Conservation (phyloP, 805 yeast genomes). For the Myxozyma geophila region DNA sequence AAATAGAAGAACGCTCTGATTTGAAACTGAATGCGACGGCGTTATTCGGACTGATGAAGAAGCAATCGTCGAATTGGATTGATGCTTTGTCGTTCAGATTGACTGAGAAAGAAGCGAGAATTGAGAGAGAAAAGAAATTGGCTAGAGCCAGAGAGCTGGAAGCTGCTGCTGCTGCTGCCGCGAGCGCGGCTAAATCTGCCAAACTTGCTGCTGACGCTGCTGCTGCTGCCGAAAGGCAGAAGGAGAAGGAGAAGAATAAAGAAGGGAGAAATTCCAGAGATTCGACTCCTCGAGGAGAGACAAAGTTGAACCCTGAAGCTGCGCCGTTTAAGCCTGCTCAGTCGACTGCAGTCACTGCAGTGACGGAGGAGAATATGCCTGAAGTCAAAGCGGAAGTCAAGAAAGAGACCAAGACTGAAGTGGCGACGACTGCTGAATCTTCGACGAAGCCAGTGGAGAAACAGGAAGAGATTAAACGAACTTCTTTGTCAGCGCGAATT, state of each 20-base stretch:
- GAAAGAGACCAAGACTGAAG: background rate
- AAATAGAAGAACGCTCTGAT: slow-evolving; percentile 73
- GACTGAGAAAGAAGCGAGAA: slow-evolving; percentile 19
- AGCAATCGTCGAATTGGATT: slow-evolving; percentile 40
- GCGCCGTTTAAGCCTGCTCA: background rate
- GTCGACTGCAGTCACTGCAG: background rate
- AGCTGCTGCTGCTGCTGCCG: slow-evolving; percentile 12
- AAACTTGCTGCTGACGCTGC: background rate
- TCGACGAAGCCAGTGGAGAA: background rate
- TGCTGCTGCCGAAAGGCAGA: background rate
- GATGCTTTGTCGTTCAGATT: slow-evolving; percentile 16
- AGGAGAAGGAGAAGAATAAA: background rate
- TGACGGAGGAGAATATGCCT: background rate
- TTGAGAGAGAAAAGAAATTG: slow-evolving; percentile 6
- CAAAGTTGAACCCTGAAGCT: slow-evolving; percentile 8
- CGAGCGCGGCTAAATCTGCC: slow-evolving; percentile 8
- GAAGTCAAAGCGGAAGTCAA: background rate
- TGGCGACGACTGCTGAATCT: background rate
- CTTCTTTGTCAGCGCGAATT: slow-evolving; percentile 9
- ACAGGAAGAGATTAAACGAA: background rate
- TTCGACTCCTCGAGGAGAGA: background rate
- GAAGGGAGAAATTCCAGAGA: background rate
- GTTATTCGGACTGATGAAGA: slow-evolving; percentile 40
- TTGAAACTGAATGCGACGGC: slow-evolving; percentile 69
- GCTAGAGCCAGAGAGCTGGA: slow-evolving; percentile 6